phyloP scores from a whole-genome alignment of 495 filamentous ascomycete species.

The Podospora australis region DNA sequence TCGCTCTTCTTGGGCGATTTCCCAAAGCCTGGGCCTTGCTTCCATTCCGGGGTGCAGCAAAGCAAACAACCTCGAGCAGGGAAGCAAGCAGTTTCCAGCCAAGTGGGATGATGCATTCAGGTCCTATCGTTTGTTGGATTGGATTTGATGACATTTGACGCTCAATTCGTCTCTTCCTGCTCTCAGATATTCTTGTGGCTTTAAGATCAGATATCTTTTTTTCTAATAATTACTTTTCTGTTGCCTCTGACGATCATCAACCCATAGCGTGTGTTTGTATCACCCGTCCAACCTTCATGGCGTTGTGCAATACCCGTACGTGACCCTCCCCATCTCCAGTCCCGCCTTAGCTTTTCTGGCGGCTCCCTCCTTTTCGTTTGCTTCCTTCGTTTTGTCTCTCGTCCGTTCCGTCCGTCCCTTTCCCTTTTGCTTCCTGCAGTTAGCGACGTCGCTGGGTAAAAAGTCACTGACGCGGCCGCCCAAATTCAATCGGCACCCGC shows the following conservation, averaged over 20 bases:
- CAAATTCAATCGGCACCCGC: not conserved
- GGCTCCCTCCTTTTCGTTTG: not conserved
- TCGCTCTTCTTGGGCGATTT: not conserved
- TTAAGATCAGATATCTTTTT: too few species aligned
- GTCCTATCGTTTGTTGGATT: too few species aligned
- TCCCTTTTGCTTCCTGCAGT: not conserved
- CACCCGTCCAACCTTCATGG: constrained; percentile 18
- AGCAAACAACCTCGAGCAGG: too few species aligned
- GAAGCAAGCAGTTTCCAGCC: too few species aligned
- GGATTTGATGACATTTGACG: too few species aligned
- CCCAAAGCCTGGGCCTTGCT: not conserved
- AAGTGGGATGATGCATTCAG: too few species aligned
- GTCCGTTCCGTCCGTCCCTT: not conserved
- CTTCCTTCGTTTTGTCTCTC: not conserved
- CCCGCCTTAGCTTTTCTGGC: too few species aligned
- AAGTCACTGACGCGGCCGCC: not conserved
- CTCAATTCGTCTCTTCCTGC: too few species aligned
- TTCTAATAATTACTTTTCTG: constrained; percentile 4
- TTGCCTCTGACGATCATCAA: constrained; percentile 3
- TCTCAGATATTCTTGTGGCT: too few species aligned
- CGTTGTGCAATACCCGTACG: constrained; percentile 18
- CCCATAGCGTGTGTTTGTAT: constrained; percentile 19
- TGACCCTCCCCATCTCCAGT: constrained; percentile 6
- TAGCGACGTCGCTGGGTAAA: not conserved
- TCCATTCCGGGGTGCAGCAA: not conserved